A percentile compares a stretch with the other conserved stretches of the same genome.
phyloP scores from a whole-genome alignment of 1,284 basidiomycete genomes.

The Fomitopsis pinicola region DNA sequence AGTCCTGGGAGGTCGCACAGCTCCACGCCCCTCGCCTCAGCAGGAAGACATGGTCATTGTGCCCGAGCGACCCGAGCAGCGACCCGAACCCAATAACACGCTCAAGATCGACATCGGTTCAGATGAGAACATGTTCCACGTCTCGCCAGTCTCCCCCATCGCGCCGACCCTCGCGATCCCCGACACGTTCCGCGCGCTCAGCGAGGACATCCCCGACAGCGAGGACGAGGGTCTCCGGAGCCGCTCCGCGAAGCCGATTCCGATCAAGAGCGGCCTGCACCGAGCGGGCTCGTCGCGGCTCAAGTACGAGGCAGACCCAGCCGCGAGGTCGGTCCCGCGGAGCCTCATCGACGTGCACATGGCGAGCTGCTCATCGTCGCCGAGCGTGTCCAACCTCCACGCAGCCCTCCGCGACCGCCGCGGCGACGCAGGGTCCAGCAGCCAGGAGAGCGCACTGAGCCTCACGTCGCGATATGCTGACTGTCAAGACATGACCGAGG shows the following conservation, averaged over 20 bases:
- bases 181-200: constrained; percentile 28
- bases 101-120: constrained; percentile 22
- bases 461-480: constrained; percentile 12
- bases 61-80: constrained; percentile 14
- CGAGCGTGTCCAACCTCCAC: constrained; percentile 16
- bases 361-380: constrained; percentile 29
- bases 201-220: constrained; percentile 26
- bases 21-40: constrained; percentile 20
- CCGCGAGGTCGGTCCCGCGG: constrained; percentile 30
- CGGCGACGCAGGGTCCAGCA: constrained; percentile 9
- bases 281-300: constrained; percentile 21
- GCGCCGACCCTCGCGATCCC: constrained; percentile 25
- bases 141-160: constrained; percentile 36
- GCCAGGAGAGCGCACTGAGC: constrained; percentile 15
- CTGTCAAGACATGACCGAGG: constrained; percentile 12
- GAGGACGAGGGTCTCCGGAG: constrained; percentile 24
- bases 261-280: constrained; percentile 19
- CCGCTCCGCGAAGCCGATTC: constrained; percentile 16
- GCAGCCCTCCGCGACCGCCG: constrained; percentile 18
- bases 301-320: constrained; percentile 13
- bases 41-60: constrained; percentile 22
- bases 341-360: constrained; percentile 27
- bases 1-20: constrained; percentile 24
- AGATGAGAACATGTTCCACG: constrained; percentile 30
- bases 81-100: constrained; percentile 8